Percentiles rank a stretch among this genome's conserved stretches.
Evolutionary conservation across 2,329 filamentous ascomycete species (phyloP).

Genomic region (Penicillium sp.): DNA sequence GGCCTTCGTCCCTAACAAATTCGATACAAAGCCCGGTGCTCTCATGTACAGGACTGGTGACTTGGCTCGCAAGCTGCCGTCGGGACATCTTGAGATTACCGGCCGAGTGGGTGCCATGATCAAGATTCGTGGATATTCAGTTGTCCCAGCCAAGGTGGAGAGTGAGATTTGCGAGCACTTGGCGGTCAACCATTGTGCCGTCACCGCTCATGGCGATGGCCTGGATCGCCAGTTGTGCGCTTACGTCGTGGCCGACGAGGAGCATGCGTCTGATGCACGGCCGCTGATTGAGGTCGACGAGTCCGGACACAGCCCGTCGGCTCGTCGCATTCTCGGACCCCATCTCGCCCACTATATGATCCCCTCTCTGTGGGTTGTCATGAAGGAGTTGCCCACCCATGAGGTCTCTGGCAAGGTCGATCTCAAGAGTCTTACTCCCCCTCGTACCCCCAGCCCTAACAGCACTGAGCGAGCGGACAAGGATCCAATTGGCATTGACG

Average conservation of each 20-base stretch:
- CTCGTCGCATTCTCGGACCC: slow-evolving; percentile 62
- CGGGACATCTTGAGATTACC: slow-evolving; percentile 70
- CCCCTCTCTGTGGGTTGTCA: slow-evolving; percentile 71
- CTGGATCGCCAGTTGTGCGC: slow-evolving; percentile 73
- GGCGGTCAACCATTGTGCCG: slow-evolving; percentile 69
- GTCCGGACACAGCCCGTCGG: slow-evolving; percentile 67
- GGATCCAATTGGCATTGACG: slow-evolving; percentile 64
- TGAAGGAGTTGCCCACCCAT: slow-evolving; percentile 70
- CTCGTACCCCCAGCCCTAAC: slow-evolving; percentile 52
- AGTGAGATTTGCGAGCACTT: slow-evolving; percentile 68
- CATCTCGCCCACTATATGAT: slow-evolving; percentile 82
- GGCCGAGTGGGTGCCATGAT: slow-evolving; percentile 77
- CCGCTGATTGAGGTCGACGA: slow-evolving; percentile 65
- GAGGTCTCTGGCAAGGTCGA: slow-evolving; percentile 78
- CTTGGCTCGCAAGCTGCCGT: slow-evolving; percentile 64
- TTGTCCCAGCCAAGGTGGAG: slow-evolving; percentile 74
- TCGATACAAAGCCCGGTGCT: slow-evolving; percentile 57
- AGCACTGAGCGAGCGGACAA: slow-evolving; percentile 50
- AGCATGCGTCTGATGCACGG: slow-evolving; percentile 51
- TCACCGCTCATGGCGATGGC: slow-evolving; percentile 72
- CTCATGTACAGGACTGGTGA: slow-evolving; percentile 76
- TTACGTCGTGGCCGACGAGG: slow-evolving; percentile 62
- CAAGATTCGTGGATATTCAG: slow-evolving; percentile 74
- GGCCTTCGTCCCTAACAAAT: slow-evolving; percentile 67
- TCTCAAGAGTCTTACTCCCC: slow-evolving; percentile 67